Conservation (phyloP, 108 stramenopile genomes). For the Asterionellopsis glacialis region DNA sequence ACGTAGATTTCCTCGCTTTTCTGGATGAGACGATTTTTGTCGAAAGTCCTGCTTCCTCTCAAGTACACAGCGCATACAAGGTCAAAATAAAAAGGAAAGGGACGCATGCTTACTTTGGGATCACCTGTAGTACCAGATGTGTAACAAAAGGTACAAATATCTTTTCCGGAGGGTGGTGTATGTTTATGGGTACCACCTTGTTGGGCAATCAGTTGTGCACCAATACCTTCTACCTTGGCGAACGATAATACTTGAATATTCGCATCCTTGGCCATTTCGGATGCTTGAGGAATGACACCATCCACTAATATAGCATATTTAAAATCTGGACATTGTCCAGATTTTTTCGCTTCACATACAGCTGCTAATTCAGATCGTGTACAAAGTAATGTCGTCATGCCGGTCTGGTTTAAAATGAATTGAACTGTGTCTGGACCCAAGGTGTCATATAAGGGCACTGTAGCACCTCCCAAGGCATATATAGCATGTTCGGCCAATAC, state of each 20-base stretch:
- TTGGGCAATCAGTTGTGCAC: constrained; percentile 64
- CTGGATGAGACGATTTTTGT: too few species aligned
- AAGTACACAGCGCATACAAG: too few species aligned
- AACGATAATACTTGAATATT: constrained; percentile 57
- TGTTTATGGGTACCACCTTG: constrained; percentile 38
- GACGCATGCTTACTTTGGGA: constrained; percentile 44
- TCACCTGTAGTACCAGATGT: constrained; percentile 40
- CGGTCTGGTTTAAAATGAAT: constrained; percentile 87
- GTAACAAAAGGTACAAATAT: constrained; percentile 77
- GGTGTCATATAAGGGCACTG: constrained; percentile 95
- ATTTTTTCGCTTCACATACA: constrained; percentile 67
- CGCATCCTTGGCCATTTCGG: constrained; percentile 40
- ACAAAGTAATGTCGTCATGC: constrained; percentile 74
- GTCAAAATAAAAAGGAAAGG: too few species aligned
- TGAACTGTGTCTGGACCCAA: constrained; percentile 86
- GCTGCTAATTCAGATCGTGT: constrained; percentile 56
- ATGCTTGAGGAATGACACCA: constrained; percentile 63
- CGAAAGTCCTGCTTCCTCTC: too few species aligned
- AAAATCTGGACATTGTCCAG: constrained; percentile 46
- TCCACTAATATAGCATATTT: constrained; percentile 54
- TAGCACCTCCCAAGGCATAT: constrained; percentile 70
- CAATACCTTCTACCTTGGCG: constrained; percentile 81
- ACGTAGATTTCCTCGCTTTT: too few species aligned
- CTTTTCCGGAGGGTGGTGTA: constrained; percentile 57
- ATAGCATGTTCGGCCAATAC: constrained; percentile 87